Conservation (phyloP, 108 stramenopile genomes). For the Cafeteria roenbergensis region DNA sequence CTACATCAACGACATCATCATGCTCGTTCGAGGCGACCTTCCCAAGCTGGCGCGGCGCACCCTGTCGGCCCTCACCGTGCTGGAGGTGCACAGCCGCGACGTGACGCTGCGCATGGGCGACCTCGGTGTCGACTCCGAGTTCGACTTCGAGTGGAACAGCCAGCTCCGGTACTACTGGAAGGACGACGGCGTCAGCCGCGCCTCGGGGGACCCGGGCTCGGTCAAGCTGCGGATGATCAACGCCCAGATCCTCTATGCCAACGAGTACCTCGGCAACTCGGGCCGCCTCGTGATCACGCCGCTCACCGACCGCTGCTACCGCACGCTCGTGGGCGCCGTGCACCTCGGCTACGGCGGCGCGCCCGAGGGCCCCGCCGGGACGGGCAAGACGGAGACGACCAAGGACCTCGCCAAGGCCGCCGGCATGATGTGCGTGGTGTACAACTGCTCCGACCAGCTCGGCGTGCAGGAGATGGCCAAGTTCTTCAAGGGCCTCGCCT, state of each 20-base stretch:
- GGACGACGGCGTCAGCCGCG: constrained; percentile 28
- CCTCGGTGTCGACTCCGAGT: constrained; percentile 4
- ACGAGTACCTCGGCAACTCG: constrained; percentile 54
- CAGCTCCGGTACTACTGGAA: constrained; percentile 57
- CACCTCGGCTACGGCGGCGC: constrained; percentile 53
- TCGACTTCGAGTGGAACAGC: constrained; percentile 52
- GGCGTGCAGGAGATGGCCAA: constrained; percentile 56
- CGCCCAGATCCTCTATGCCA: constrained; percentile 45
- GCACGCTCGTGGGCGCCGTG: constrained; percentile 55
- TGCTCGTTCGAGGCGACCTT: constrained; percentile 50
- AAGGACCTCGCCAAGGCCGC: constrained; percentile 54
- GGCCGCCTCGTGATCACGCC: constrained; percentile 58
- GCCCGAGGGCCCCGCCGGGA: constrained; percentile 56
- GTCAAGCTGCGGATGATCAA: constrained; percentile 47
- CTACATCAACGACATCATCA: constrained; percentile 40
- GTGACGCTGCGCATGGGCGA: constrained; percentile 19
- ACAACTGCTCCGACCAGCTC: constrained; percentile 56
- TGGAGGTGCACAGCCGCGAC: constrained; percentile 59
- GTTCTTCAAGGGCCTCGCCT: constrained; percentile 56
- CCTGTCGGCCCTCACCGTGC: constrained; percentile 47
- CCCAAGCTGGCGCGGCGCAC: constrained; percentile 39
- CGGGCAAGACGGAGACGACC: constrained; percentile 56
- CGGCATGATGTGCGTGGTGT: constrained; percentile 56
- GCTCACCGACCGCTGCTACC: constrained; percentile 55
- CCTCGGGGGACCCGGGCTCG: constrained; percentile 35